phyloP scores from a whole-genome alignment of 176 grass and related monocot genomes.

The Aegilops longissima region DNA sequence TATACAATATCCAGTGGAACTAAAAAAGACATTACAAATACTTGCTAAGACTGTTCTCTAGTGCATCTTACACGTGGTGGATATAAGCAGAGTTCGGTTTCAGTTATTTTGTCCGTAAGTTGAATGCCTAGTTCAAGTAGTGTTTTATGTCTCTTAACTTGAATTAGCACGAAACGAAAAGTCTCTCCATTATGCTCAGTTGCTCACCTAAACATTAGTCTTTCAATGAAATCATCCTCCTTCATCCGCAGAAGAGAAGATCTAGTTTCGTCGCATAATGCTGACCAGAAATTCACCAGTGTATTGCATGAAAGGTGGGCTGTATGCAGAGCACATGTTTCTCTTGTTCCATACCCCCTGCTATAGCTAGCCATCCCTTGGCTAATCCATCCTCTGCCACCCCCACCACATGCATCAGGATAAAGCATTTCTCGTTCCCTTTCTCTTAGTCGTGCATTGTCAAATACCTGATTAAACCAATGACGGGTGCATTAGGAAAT shows the following conservation, averaged over 20 bases:
- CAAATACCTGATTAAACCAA: conserved; percentile 82
- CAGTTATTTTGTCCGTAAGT: not conserved
- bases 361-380: conserved; percentile 74
- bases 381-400: conserved; percentile 97
- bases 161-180: conserved; percentile 9
- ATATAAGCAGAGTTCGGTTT: conserved; percentile 6
- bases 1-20: conserved; percentile 5
- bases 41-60: conserved; percentile 10
- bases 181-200: not conserved
- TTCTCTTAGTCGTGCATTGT: conserved; percentile 89
- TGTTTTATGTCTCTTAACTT: not conserved
- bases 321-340: conserved; percentile 95
- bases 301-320: conserved; percentile 87
- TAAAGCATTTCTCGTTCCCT: conserved; percentile 94
- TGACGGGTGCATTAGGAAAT: conserved; percentile 4
- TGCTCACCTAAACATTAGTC: conserved; percentile 86
- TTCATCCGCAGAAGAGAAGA: conserved; percentile 88
- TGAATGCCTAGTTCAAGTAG: conserved; percentile 16
- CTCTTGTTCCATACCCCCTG: conserved; percentile 72
- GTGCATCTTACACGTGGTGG: conserved; percentile 21
- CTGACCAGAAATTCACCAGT: conserved; percentile 94
- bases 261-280: conserved; percentile 85
- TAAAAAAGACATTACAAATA: conserved; percentile 6
- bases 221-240: conserved; percentile 98
- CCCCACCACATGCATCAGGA: conserved; percentile 96